Conservation (phyloP, 495 filamentous ascomycete genomes). For the Neurospora sp. region DNA sequence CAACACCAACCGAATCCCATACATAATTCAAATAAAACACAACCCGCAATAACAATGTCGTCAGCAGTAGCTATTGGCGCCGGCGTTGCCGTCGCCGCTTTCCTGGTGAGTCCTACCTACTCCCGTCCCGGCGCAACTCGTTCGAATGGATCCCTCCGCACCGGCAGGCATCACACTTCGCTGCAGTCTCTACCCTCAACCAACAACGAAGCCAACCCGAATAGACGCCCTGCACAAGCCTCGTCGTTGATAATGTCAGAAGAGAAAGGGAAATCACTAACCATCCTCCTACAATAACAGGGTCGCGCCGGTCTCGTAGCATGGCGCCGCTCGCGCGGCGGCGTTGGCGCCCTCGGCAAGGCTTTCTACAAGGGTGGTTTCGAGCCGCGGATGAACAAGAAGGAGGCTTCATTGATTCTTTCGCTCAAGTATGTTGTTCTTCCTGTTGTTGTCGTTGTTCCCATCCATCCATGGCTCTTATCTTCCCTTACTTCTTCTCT, state of each 20-base stretch:
- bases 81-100: slow-evolving; percentile 65
- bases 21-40: not conserved
- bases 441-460: not conserved
- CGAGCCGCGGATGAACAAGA: slow-evolving; percentile 82
- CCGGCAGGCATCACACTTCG: not conserved
- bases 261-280: not conserved
- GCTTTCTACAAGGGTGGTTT: slow-evolving; percentile 97
- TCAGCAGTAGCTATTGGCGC: slow-evolving; percentile 66
- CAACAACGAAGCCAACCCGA: too few relatives aligned
- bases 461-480: not conserved
- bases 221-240: too few relatives aligned
- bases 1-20: not conserved
- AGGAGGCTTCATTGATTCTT: slow-evolving; percentile 85
- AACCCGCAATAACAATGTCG: slow-evolving; percentile 52
- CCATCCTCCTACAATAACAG: slow-evolving; percentile 30
- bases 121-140: not conserved
- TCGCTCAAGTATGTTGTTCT: slow-evolving; percentile 62
- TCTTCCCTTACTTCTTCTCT: not conserved
- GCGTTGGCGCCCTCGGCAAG: slow-evolving; percentile 68
- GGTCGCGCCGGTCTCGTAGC: slow-evolving; percentile 88
- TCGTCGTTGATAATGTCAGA: too few relatives aligned
- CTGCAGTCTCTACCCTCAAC: too few relatives aligned
- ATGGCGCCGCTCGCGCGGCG: slow-evolving; percentile 69
- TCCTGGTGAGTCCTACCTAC: slow-evolving; percentile 47
- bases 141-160: not conserved